Conservation (phyloP, 2,329 filamentous ascomycete genomes). For the Lachnum nothofagi region DNA sequence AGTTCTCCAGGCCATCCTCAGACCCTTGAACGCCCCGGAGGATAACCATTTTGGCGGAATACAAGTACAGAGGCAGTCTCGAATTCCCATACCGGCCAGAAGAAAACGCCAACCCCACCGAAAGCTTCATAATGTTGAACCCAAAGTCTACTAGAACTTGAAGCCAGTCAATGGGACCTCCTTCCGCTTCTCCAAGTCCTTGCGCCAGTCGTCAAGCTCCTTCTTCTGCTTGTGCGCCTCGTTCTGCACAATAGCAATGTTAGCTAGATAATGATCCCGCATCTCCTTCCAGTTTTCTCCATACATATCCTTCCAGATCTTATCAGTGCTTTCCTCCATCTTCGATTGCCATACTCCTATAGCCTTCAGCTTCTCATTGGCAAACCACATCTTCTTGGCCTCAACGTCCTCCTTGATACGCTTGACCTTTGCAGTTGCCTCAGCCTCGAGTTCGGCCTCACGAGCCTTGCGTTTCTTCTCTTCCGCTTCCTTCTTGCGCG, state of each 20-base stretch:
- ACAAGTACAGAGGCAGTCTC: background rate
- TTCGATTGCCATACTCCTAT: conserved; percentile 20
- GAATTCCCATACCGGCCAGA: background rate
- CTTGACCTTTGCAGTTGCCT: conserved; percentile 27
- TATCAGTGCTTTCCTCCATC: conserved; percentile 26
- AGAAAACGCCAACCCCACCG: background rate
- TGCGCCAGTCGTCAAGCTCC: conserved; percentile 13
- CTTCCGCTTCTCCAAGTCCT: conserved; percentile 12
- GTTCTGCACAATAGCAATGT: conserved; percentile 17
- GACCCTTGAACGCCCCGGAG: too few species aligned
- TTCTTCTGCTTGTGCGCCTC: conserved; percentile 11
- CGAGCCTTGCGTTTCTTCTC: conserved; percentile 30
- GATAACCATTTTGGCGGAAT: too few species aligned
- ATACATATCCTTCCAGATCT: conserved; percentile 27
- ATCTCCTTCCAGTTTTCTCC: conserved; percentile 26
- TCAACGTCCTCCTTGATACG: conserved; percentile 20
- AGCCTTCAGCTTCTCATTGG: conserved; percentile 17
- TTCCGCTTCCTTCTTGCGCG: conserved; percentile 32
- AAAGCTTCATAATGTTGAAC: background rate
- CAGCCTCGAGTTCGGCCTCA: conserved; percentile 25
- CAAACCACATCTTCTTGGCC: conserved; percentile 11
- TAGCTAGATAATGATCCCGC: conserved; percentile 14
- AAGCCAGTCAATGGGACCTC: conserved; percentile 23
- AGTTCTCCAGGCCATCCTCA: too few species aligned
- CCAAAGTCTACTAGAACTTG: conserved; percentile 4